phyloP scores from a whole-genome alignment of 306 rosid genomes.

The Malus sylvestris region DNA sequence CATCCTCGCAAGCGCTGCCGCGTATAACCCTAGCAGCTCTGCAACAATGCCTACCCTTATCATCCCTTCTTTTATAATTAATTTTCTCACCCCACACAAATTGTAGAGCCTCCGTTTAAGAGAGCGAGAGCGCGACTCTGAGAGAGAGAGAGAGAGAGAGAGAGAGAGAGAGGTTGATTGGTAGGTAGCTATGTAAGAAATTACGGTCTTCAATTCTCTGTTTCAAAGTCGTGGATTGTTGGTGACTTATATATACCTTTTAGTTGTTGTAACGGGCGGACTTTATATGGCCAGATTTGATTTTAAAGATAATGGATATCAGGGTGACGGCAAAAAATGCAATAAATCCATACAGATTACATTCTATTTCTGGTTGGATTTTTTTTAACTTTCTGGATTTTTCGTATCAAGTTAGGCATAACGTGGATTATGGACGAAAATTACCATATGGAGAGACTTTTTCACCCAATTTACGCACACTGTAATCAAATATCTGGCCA shows the following conservation, averaged over 20 bases:
- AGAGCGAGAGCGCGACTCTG: not conserved
- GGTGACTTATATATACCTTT: not conserved
- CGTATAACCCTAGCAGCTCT: constrained; percentile 49
- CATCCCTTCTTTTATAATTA: constrained; percentile 31
- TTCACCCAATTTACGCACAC: not conserved
- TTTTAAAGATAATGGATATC: not conserved
- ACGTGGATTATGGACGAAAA: not conserved
- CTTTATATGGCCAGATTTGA: not conserved
- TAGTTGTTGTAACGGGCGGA: not conserved
- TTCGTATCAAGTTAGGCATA: not conserved
- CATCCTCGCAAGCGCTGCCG: constrained; percentile 30
- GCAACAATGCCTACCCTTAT: constrained; percentile 49
- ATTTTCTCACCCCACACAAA: not conserved
- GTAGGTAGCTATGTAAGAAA: not conserved
- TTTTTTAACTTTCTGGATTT: not conserved
- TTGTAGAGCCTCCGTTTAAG: not conserved
- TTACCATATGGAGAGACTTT: not conserved
- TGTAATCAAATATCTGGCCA: not conserved
- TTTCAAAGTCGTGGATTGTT: not conserved
- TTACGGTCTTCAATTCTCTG: not conserved
- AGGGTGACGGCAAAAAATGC: not conserved
- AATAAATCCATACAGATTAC: not conserved
- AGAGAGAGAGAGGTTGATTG: not conserved
- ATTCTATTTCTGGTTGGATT: not conserved
- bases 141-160: not conserved